Percentiles rank a stretch among this genome's conserved stretches.
These are phyloP conservation scores for Syzygium oleosum DNA, from an alignment of 345 rosid genomes.

Conservation along the genomic window DNA sequence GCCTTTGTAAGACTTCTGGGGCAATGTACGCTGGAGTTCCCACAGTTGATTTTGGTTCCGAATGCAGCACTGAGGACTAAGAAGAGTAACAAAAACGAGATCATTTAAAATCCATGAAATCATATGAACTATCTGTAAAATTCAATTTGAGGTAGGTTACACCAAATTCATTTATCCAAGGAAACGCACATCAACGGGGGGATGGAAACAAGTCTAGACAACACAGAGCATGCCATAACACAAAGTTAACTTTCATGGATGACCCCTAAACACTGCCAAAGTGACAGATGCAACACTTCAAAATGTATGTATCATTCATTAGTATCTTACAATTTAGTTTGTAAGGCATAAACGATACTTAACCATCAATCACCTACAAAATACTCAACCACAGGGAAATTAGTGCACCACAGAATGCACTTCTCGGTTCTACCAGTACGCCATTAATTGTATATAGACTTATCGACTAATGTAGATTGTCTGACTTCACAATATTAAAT, in stretches of 20 bases:
- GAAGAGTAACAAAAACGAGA: background rate
- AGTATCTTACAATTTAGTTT: background rate
- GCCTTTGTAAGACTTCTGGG: slow-evolving; percentile 80
- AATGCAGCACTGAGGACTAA: slow-evolving; percentile 91
- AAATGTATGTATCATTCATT: background rate
- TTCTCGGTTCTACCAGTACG: background rate
- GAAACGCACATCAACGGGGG: background rate
- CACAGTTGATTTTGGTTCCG: slow-evolving; percentile 96
- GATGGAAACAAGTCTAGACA: background rate
- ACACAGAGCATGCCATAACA: background rate
- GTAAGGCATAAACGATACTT: background rate
- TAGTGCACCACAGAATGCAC: background rate
- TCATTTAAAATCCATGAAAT: background rate
- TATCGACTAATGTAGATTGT: background rate
- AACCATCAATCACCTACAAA: background rate
- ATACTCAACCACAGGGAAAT: background rate
- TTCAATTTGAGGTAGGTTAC: background rate
- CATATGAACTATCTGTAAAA: background rate
- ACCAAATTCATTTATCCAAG: background rate
- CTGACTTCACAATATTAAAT: background rate
- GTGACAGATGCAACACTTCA: background rate
- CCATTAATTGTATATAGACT: background rate
- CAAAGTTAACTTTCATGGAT: background rate
- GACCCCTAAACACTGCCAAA: background rate
- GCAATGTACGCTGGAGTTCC: slow-evolving; percentile 99